phyloP scores from a whole-genome alignment of 345 rosid genomes.

The Salix arbutifolia region DNA sequence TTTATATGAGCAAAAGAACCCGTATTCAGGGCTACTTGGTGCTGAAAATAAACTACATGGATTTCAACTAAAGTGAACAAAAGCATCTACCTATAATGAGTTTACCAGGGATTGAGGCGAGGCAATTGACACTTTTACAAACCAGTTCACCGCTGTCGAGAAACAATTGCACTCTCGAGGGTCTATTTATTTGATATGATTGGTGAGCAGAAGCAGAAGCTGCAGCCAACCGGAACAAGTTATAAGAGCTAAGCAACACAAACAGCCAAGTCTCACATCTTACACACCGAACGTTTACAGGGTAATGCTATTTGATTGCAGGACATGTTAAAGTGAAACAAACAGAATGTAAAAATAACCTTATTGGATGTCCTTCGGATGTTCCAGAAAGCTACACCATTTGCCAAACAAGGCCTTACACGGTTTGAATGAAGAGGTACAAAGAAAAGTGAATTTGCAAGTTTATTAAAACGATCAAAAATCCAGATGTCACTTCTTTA shows the following conservation, averaged over 20 bases:
- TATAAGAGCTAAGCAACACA: not conserved
- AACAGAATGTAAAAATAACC: constrained; percentile 10
- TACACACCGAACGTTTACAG: constrained; percentile 1
- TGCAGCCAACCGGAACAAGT: not conserved
- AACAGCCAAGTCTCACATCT: not conserved
- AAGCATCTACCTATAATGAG: no score
- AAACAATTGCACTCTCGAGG: not conserved
- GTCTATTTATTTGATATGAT: not conserved
- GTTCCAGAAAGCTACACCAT: constrained; percentile 17
- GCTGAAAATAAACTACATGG: no score
- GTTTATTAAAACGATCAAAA: constrained; percentile 26
- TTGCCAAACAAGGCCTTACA: not conserved
- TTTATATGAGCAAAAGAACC: no score
- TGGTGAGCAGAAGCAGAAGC: not conserved
- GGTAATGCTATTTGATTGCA: constrained; percentile 21
- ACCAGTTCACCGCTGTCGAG: no score
- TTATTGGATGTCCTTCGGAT: constrained; percentile 31
- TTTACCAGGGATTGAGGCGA: no score
- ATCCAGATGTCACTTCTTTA: constrained; percentile 55
- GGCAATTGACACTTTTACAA: no score
- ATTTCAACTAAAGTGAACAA: no score
- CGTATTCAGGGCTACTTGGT: no score
- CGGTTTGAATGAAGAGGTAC: constrained; percentile 13
- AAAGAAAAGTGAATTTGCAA: constrained; percentile 17
- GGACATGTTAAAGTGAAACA: constrained; percentile 22